Evolutionary conservation across 2,329 filamentous ascomycete species (phyloP).

Genomic region (Cladosporium sp.): DNA sequence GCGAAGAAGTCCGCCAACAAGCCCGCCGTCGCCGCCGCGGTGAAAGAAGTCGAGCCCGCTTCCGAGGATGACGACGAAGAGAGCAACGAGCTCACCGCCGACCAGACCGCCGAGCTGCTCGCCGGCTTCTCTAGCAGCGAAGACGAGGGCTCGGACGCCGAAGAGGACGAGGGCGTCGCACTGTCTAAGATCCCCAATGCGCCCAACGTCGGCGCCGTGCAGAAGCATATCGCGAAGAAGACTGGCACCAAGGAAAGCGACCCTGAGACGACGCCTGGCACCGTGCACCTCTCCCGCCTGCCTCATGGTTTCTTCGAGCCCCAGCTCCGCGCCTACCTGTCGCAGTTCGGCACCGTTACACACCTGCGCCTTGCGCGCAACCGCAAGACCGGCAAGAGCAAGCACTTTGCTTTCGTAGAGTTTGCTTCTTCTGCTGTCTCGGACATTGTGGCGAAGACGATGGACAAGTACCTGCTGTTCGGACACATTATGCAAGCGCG

Average conservation of each 20-base stretch:
- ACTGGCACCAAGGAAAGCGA: slow-evolving; percentile 37
- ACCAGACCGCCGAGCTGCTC: slow-evolving; percentile 46
- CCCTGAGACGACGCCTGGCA: slow-evolving; percentile 57
- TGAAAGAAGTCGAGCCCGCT: slow-evolving; percentile 14
- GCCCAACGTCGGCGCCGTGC: slow-evolving; percentile 27
- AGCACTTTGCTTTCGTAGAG: slow-evolving; percentile 93
- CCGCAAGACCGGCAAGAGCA: slow-evolving; percentile 81
- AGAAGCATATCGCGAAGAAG: slow-evolving; percentile 41
- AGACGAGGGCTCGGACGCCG: slow-evolving; percentile 42
- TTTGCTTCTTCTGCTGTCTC: slow-evolving; percentile 74
- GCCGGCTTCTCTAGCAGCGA: slow-evolving; percentile 46
- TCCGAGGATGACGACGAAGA: slow-evolving; percentile 20
- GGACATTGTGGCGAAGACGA: slow-evolving; percentile 86
- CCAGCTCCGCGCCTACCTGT: slow-evolving; percentile 89
- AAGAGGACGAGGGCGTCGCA: slow-evolving; percentile 72
- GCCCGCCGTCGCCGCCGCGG: slow-evolving; percentile 14
- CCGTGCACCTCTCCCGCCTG: slow-evolving; percentile 84
- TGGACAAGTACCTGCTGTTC: slow-evolving; percentile 96
- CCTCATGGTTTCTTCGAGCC: slow-evolving; percentile 96
- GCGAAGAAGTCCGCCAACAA: slow-evolving; percentile 12
- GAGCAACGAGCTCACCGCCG: slow-evolving; percentile 31
- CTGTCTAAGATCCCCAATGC: slow-evolving; percentile 72
- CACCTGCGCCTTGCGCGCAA: slow-evolving; percentile 81
- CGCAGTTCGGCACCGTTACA: slow-evolving; percentile 80
- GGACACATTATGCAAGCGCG: slow-evolving; percentile 89